Percentiles rank a stretch among this genome's conserved stretches.
These are phyloP conservation scores for Raphanus raphanistrum DNA, from an alignment of 345 rosid species.

Conservation along the genomic window DNA sequence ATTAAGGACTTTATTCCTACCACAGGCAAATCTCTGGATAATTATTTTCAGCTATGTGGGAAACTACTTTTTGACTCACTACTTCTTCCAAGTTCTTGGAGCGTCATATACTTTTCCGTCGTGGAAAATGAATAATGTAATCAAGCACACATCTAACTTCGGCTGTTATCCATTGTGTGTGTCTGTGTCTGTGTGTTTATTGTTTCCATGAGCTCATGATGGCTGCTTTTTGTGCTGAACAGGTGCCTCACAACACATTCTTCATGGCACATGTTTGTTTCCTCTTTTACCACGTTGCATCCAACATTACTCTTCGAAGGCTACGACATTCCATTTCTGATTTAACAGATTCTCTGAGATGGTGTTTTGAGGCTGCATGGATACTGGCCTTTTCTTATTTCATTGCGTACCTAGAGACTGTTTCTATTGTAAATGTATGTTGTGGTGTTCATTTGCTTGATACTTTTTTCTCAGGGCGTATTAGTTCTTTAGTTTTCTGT, in stretches of 20 bases:
- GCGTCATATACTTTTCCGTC: constrained; percentile 98
- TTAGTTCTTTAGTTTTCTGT: neutral
- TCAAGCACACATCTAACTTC: constrained; percentile 12
- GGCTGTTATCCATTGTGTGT: neutral
- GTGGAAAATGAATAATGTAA: constrained; percentile 97
- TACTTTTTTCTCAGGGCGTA: neutral
- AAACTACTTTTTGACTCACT: constrained; percentile 98
- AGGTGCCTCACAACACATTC: constrained; percentile 98
- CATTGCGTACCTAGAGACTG: constrained; percentile 93
- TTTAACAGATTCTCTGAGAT: constrained; percentile 66
- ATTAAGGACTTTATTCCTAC: constrained; percentile 9
- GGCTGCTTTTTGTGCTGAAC: constrained; percentile 30
- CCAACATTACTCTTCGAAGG: constrained; percentile 92
- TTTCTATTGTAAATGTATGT: constrained; percentile 88
- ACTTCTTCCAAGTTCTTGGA: constrained; percentile 93
- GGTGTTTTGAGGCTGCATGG: constrained; percentile 82
- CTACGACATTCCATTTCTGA: constrained; percentile 62
- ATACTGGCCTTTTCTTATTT: constrained; percentile 85
- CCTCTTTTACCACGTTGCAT: constrained; percentile 84
- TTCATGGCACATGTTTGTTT: constrained; percentile 92
- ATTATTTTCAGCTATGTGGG: constrained; percentile 90
- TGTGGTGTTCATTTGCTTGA: neutral
- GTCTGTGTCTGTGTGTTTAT: neutral
- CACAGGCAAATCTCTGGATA: constrained; percentile 93
- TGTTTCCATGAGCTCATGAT: constrained; percentile 18